Percentiles rank a stretch among this genome's conserved stretches.
These are phyloP conservation scores for Fusarium siculi DNA, from an alignment of 2,329 filamentous ascomycete genomes.

Conservation along the genomic window DNA sequence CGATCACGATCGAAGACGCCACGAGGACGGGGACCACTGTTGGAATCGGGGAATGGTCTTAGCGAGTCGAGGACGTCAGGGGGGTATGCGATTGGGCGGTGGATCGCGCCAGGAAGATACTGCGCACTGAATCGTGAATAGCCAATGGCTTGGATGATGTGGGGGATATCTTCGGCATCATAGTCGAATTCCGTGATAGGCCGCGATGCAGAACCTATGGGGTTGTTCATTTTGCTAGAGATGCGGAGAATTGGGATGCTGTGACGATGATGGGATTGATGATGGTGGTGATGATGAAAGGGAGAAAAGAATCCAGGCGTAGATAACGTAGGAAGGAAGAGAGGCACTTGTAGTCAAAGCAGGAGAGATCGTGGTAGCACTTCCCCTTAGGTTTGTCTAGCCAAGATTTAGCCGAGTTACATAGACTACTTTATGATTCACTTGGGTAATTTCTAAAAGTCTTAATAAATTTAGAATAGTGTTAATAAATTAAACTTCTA, in stretches of 20 bases:
- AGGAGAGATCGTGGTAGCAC: background rate
- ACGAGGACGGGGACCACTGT: no score
- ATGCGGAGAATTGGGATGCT: background rate
- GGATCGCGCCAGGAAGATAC: no score
- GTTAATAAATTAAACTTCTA: no score
- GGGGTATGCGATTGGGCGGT: no score
- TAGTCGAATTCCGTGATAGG: background rate
- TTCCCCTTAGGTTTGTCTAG: background rate
- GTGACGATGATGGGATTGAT: background rate
- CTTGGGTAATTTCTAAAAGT: no score
- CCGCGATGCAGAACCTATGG: accelerated
- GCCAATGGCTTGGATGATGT: no score
- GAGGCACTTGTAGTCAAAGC: background rate
- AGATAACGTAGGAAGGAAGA: accelerated
- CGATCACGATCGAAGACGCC: background rate
- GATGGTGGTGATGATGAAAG: background rate
- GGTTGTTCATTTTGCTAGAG: background rate
- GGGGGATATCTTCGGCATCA: no score
- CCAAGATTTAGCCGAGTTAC: background rate
- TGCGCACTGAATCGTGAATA: no score
- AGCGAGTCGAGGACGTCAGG: no score
- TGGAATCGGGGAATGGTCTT: accelerated
- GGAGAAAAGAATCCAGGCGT: accelerated
- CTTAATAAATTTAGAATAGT: background rate
- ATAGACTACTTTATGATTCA: no score